Conservation (phyloP, 2,329 filamentous ascomycete species). For the Kalmusia sp. region DNA sequence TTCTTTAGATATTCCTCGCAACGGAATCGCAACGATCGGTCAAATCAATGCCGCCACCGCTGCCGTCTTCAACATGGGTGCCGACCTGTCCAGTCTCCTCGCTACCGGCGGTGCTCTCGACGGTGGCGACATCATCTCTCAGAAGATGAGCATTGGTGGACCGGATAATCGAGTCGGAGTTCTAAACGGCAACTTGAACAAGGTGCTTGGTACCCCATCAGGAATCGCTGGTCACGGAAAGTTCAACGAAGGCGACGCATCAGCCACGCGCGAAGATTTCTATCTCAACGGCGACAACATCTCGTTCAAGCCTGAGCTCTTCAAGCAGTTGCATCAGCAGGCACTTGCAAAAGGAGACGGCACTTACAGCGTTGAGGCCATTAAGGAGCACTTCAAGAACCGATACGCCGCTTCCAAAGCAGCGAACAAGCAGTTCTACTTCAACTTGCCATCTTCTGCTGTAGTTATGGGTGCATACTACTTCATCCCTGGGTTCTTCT, state of each 20-base stretch:
- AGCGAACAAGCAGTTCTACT: conserved; percentile 27
- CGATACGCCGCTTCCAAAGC: conserved; percentile 24
- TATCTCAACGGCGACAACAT: conserved; percentile 42
- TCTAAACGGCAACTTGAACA: conserved; percentile 36
- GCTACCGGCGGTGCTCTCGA: conserved; percentile 22
- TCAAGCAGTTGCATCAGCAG: conserved; percentile 30
- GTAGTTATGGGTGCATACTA: conserved; percentile 30
- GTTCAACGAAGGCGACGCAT: conserved; percentile 45
- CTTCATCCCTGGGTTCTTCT: conserved; percentile 30
- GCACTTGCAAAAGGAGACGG: conserved; percentile 23
- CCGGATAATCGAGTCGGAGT: conserved; percentile 23
- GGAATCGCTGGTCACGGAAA: conserved; percentile 28
- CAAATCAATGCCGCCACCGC: conserved; percentile 41
- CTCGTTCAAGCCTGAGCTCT: conserved; percentile 28
- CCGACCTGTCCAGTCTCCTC: conserved; percentile 41
- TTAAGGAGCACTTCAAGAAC: conserved; percentile 29
- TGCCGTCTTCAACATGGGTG: conserved; percentile 48
- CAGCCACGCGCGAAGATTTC: conserved; percentile 32
- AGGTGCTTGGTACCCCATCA: conserved; percentile 34
- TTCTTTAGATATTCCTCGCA: conserved; percentile 47
- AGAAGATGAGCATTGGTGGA: conserved; percentile 28
- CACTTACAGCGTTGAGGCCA: conserved; percentile 24
- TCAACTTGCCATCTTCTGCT: conserved; percentile 21
- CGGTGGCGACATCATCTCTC: conserved; percentile 24
- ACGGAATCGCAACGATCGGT: conserved; percentile 45